Conservation (phyloP, 768 basidiomycete genomes). For the Russula sp. region DNA sequence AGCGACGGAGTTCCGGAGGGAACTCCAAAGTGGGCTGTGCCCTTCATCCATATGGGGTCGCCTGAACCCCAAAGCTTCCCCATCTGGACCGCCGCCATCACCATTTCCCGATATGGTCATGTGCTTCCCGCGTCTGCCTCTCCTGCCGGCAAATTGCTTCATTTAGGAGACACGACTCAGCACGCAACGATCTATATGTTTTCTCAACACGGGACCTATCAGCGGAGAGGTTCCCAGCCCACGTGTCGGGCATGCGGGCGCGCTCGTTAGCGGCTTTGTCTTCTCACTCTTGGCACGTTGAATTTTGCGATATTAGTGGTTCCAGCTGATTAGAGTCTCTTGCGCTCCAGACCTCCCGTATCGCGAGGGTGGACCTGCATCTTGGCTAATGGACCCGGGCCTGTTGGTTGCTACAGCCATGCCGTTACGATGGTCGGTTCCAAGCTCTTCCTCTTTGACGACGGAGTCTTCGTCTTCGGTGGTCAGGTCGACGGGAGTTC, state of each 20-base stretch:
- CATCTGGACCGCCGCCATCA: conserved; percentile 69
- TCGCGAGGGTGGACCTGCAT: conserved; percentile 95
- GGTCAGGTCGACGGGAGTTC: conserved; percentile 96
- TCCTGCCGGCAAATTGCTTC: conserved; percentile 83
- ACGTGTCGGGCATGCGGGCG: conserved; percentile 95
- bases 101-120: conserved; percentile 96
- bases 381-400: conserved; percentile 68
- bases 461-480: conserved; percentile 94
- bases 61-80: conserved; percentile 64
- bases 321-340: neutral
- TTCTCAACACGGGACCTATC: conserved; percentile 77
- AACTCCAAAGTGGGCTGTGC: too few species aligned
- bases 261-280: conserved; percentile 93
- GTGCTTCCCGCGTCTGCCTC: conserved; percentile 79
- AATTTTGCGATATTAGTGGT: conserved; percentile 4
- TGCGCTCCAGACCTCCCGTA: conserved; percentile 54
- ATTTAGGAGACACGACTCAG: conserved; percentile 89
- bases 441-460: too few species aligned
- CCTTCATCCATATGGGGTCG: too few species aligned
- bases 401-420: conserved; percentile 92
- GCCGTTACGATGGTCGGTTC: conserved; percentile 90
- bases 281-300: conserved; percentile 84
- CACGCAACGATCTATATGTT: conserved; percentile 89
- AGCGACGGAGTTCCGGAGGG: too few species aligned
- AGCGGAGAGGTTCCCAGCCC: conserved; percentile 84